phyloP scores from a whole-genome alignment of 164 flowering plant species.

The Cinnamomum micranthum region DNA sequence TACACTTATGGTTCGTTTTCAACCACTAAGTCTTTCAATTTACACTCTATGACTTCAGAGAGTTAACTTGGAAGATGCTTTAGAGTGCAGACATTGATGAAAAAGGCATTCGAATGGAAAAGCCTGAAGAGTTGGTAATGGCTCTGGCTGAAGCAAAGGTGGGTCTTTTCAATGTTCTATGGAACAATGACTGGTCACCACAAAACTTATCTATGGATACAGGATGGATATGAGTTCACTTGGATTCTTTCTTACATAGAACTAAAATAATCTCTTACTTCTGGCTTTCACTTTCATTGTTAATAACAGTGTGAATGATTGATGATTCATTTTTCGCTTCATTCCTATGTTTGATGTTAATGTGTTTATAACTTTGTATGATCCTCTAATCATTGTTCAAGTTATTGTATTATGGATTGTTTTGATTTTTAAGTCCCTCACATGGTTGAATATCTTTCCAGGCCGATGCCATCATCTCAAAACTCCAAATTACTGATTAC shows the following conservation, averaged over 20 bases:
- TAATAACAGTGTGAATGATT: too few relatives aligned
- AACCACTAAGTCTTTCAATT: not conserved
- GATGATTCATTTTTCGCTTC: too few relatives aligned
- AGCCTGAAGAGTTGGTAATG: constrained; percentile 89
- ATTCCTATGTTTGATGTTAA: too few relatives aligned
- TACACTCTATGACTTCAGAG: not conserved
- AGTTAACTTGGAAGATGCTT: constrained; percentile 11
- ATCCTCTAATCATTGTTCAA: not conserved
- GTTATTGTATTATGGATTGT: not conserved
- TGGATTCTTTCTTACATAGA: too few relatives aligned
- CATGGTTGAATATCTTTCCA: constrained; percentile 30
- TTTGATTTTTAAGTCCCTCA: constrained; percentile 4
- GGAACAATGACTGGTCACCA: too few relatives aligned
- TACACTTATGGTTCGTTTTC: constrained; percentile 50
- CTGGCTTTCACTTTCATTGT: too few relatives aligned
- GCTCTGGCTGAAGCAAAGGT: constrained; percentile 95
- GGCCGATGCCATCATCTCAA: constrained; percentile 78
- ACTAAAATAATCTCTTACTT: too few relatives aligned
- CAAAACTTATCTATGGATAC: too few relatives aligned
- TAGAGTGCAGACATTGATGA: constrained; percentile 97
- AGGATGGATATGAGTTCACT: too few relatives aligned
- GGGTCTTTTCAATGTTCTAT: not conserved
- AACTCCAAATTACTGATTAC: constrained; percentile 40
- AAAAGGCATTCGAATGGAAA: constrained; percentile 65
- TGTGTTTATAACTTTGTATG: not conserved